These are phyloP conservation scores for Vickermania spadyakhi DNA, from an alignment of 208 protist species.

Conservation along the genomic window DNA sequence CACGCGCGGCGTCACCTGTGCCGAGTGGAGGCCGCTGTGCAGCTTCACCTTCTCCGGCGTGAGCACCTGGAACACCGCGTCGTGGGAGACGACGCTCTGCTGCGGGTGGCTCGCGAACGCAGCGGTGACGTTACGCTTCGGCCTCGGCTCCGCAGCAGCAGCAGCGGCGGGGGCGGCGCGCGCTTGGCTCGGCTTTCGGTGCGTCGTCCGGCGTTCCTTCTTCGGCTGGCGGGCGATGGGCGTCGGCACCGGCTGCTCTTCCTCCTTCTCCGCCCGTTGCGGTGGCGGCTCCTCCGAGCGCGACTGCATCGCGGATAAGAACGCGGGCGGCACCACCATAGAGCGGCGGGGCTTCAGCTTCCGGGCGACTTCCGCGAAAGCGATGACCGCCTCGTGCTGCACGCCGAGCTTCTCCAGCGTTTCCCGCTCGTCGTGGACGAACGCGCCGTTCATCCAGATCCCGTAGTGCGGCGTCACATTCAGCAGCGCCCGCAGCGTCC, in stretches of 20 bases:
- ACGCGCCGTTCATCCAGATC: constrained; percentile 16
- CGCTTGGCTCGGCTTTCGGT: too few species aligned
- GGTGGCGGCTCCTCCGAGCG: neutral
- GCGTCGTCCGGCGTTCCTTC: neutral
- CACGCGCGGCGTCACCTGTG: neutral
- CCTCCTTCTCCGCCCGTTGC: neutral
- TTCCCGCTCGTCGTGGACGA: constrained; percentile 14
- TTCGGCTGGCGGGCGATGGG: too few species aligned
- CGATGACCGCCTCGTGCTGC: constrained; percentile 16
- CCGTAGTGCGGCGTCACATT: constrained; percentile 10
- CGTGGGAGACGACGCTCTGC: too few species aligned
- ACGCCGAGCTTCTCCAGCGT: constrained; percentile 12
- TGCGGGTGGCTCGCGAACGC: too few species aligned
- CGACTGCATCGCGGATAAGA: neutral
- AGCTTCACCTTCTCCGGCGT: neutral
- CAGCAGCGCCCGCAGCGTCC: constrained; percentile 53
- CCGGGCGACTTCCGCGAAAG: constrained; percentile 4
- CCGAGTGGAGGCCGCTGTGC: neutral
- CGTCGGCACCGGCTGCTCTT: neutral
- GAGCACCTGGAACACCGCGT: neutral
- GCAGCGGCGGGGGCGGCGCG: too few species aligned
- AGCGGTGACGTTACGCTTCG: too few species aligned
- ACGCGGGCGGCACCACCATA: neutral
- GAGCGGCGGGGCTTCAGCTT: constrained; percentile 1
- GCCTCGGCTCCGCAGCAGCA: too few species aligned